phyloP scores from a whole-genome alignment of 345 rosid genomes.

The Syzygium aqueum region DNA sequence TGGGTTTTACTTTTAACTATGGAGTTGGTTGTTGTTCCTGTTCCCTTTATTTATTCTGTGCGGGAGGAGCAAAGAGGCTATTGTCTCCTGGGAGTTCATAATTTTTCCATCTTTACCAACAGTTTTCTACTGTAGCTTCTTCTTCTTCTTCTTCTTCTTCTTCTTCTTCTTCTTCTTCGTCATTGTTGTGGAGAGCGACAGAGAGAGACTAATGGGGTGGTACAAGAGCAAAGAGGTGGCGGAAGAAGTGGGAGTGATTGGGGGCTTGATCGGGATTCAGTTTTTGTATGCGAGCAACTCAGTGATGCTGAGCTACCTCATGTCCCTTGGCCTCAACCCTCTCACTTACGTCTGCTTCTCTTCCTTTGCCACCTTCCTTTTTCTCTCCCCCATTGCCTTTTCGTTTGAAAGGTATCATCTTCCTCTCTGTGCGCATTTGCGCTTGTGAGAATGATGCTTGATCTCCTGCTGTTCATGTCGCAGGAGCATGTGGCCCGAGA shows the following conservation, averaged over 20 bases:
- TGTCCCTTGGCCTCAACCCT: constrained; percentile 68
- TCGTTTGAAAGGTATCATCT: constrained; percentile 54
- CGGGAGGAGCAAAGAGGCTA: background rate
- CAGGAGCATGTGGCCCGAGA: constrained; percentile 77
- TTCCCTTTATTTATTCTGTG: background rate
- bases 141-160: background rate
- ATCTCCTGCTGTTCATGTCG: background rate
- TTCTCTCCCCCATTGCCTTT: constrained; percentile 61
- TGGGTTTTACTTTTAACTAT: background rate
- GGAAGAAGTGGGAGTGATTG: constrained; percentile 49
- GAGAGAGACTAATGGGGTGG: background rate
- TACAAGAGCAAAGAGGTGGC: background rate
- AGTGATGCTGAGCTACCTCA: constrained; percentile 54
- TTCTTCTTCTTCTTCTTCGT: background rate
- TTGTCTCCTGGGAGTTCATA: background rate
- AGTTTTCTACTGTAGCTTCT: background rate
- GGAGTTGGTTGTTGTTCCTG: background rate
- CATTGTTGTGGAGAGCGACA: background rate
- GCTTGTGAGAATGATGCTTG: background rate
- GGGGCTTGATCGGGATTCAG: constrained; percentile 59
- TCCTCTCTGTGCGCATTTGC: background rate
- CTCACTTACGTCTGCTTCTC: constrained; percentile 60
- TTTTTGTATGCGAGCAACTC: constrained; percentile 59
- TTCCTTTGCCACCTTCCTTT: constrained; percentile 58
- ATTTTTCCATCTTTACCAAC: background rate